phyloP scores from a whole-genome alignment of 345 rosid species.

The Salix exigua region DNA sequence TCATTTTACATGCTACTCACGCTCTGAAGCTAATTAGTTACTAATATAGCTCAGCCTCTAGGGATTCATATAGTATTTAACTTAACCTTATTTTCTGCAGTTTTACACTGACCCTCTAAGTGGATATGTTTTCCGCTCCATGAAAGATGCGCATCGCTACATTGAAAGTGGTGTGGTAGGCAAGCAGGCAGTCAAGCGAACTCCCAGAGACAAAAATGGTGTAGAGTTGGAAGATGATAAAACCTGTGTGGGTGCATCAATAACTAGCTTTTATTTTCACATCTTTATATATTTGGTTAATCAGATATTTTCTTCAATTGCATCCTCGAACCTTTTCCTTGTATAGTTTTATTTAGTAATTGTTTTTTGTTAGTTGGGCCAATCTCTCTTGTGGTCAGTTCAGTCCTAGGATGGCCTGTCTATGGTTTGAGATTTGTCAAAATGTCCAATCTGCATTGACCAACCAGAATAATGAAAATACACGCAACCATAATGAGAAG shows the following conservation, averaged over 20 bases:
- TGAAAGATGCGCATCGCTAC: constrained; percentile 74
- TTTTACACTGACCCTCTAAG: constrained; percentile 73
- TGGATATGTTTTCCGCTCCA: constrained; percentile 74
- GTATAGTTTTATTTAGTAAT: not conserved
- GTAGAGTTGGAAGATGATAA: constrained; percentile 46
- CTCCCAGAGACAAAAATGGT: constrained; percentile 32
- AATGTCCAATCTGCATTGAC: not conserved
- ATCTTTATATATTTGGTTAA: not conserved
- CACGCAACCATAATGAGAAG: not conserved
- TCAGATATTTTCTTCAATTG: constrained; percentile 2
- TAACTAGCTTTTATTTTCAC: not conserved
- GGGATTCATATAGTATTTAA: not conserved
- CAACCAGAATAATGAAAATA: not conserved
- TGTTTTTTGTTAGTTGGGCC: not conserved
- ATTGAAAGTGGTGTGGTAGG: constrained; percentile 64
- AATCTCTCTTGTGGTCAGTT: not conserved
- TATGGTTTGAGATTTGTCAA: not conserved
- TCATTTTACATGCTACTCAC: not conserved
- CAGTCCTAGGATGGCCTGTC: not conserved
- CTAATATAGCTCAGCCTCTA: not conserved
- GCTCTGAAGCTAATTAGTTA: constrained; percentile 8
- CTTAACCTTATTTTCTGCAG: constrained; percentile 39
- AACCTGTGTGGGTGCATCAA: constrained; percentile 39
- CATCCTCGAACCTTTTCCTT: not conserved
- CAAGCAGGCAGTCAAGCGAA: constrained; percentile 51